Evolutionary conservation across 225 moss, liverwort and hornwort species (phyloP), one percentile per base, ranked within the genome.

Genomic region (Polytrichum formosum): DNA sequence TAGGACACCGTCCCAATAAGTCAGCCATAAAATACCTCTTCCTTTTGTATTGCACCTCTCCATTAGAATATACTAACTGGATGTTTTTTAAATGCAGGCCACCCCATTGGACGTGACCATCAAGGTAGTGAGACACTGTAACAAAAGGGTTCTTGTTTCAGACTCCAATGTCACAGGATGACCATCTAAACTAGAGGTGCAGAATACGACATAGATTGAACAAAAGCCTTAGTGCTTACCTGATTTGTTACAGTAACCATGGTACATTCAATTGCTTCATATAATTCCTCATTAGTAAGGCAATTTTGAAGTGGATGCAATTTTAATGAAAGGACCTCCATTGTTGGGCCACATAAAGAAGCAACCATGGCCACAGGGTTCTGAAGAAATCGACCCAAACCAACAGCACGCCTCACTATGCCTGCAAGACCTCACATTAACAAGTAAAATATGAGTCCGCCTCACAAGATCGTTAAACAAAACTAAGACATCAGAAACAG

Each of bases 211-310:
- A 46, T 13, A 46, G 46, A 46, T 46, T 4, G 13, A 16, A 13
- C 46, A 46, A 46, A 46, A 35, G 35, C 35, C 35, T 35, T 35
- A 35, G 81, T 74, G 66, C 87, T 77, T 28, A 94, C 98, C 80
- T 98, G 98, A 80, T 98, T 98, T 27, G 88, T 80, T 29, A 98
- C 91, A 64, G 91, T 98, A 56, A 94, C 90, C 94, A 98, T 89
- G 31, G 90, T 84, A 64, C 87, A 84, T 78, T 98, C 94, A 68
- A 94, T 79, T 27, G 90, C 85, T 75, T 94, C 98, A 83, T 91
- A 94, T 21, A 94, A 67, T 78, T 98, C 98, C 75, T 94, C 98
- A 55, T 87, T 81, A 13, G 92, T 73, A 65, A 98, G 91, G 66
- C 87, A 90, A 73, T 77, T 88, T 72, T 98, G 98, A 87, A 94